Evolutionary conservation across 2,329 filamentous ascomycete genomes (phyloP), one percentile per base, ranked within the genome.

Genomic region (Dothistroma pini): DNA sequence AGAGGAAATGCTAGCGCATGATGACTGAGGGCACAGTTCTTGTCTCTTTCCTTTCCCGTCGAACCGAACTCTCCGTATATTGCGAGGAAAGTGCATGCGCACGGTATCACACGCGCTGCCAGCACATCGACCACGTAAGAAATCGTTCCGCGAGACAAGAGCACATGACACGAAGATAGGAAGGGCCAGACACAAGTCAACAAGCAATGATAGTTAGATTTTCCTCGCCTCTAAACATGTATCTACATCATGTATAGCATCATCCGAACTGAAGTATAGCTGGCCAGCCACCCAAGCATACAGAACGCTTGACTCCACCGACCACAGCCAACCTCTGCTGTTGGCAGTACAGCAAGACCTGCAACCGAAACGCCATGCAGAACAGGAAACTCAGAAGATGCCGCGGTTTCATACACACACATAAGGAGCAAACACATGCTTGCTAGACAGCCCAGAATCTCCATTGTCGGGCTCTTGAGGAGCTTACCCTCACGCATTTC

Each of bases 401-500:
- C 25, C 44, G 10, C 44, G 4, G 9, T 38, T 7, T 44, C 41
- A n/a, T 44, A 19, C 16, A 19, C 16, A 19, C 41, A 9, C 14
- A 19, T n/a, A 19, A 44, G 41, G 35, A 38, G n/a, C n/a, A 44
- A n/a, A n/a, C 41, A 44, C 2, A 44, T 9, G 41, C 41, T 44
- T 16, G 16, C 41, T 44, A 44, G 41, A 44, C 41, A 10, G 8
- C 41, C 41, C 41, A 44, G 14, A n/a, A n/a, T 44, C 41, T 19
- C 48, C 19, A 12, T 31, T 4, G 3, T 29, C 6, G 25, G 2
- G 6, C 2, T 29, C 29, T 9, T 12, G 48, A 31, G 25, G 51
- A 53, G 31, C n/a, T 53, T 35, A 29, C 31, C 9, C 51, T 35
- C 25, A 22, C 19, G 58, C 73, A 73, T 67, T 2, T 29, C 25